These are phyloP conservation scores for Saccharomycopsis schoenii DNA, from an alignment of 805 yeast species.

Conservation along the genomic window DNA sequence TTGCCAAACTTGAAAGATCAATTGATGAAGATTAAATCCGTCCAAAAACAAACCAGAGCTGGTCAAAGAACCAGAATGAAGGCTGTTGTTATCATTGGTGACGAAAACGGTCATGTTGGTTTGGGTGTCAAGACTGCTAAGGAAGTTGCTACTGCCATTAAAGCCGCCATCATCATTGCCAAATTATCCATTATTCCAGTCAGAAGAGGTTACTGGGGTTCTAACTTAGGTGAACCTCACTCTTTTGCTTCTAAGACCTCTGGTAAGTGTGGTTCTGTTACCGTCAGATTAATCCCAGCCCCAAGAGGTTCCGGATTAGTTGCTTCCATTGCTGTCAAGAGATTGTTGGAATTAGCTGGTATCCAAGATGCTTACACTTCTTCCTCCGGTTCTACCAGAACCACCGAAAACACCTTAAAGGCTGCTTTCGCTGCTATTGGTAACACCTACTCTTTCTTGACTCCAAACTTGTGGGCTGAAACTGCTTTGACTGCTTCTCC, in stretches of 20 bases:
- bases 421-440: constrained; percentile 99
- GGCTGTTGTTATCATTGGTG: constrained; percentile 99
- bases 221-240: constrained; percentile 99
- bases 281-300: constrained; percentile 98
- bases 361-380: constrained; percentile 98
- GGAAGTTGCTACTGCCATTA: constrained; percentile 99
- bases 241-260: constrained; percentile 95
- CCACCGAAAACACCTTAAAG: constrained; percentile 99
- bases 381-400: constrained; percentile 98
- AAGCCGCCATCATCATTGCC: constrained; percentile 99
- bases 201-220: constrained; percentile 99
- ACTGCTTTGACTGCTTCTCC: constrained; percentile 83
- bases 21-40: constrained; percentile 99
- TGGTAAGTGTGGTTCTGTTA: constrained; percentile 99
- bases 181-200: constrained; percentile 97
- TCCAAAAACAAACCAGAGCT: constrained; percentile 99
- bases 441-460: constrained; percentile 99
- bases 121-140: constrained; percentile 99
- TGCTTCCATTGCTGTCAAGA: constrained; percentile 99
- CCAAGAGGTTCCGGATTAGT: constrained; percentile 99
- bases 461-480: constrained; percentile 97
- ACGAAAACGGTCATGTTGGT: constrained; percentile 99
- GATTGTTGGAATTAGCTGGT: constrained; percentile 98
- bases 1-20: constrained; percentile 95
- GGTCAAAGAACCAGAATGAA: constrained; percentile 99